Base-by-base conservation (phyloP, 345 rosid species). In the Euphorbia lathyris region DNA sequence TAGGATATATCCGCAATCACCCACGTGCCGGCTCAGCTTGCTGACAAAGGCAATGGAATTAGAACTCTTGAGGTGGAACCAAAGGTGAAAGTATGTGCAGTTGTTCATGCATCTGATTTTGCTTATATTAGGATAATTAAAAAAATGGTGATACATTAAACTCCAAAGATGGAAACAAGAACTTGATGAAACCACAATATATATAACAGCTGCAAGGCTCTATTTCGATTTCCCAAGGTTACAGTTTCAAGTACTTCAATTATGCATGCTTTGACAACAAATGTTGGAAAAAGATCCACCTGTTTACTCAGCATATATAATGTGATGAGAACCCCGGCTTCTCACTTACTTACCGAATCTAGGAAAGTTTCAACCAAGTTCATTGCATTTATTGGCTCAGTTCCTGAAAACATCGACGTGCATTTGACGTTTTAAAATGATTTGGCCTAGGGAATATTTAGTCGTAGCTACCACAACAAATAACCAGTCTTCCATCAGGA, bases 81-180 rank as follows among this genome's bases (percentile, higher is more conserved):
- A 88, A 40, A 0, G 95, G 97, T 2, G 98, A 92, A 29, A 86
- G 82, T 27, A 87, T 87, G 23, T 90, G 96, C 81, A 88, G 77
- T 58, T 80, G 74, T 64, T 68, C 86, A 62, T 78, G 60, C 82
- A 92, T 79, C 98, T 92, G 73, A n/a, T 71, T 72, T 69, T 26
- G 22, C 9, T 30, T 9, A 51, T 10, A 11, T 66, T 47, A 23
- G 43, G 4, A 13, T 27, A 50, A 47, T 26, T 25, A 12, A 11
- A n/a, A 8, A 40, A 40, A 40, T n/a, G 11, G 7, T 47, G 45
- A 9, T 22, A 0, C 5, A 22, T 23, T 25, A 70, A 61, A 36
- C 20, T 61, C 36, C 8, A 22, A 19, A n/a, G n/a, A 3, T 40
- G 10, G 19, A 22, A 45, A 47, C 25, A 19, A 17, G 34, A 29